These are phyloP conservation scores for Skeletonema grethae DNA, from an alignment of 108 stramenopile genomes.

Conservation along the genomic window DNA sequence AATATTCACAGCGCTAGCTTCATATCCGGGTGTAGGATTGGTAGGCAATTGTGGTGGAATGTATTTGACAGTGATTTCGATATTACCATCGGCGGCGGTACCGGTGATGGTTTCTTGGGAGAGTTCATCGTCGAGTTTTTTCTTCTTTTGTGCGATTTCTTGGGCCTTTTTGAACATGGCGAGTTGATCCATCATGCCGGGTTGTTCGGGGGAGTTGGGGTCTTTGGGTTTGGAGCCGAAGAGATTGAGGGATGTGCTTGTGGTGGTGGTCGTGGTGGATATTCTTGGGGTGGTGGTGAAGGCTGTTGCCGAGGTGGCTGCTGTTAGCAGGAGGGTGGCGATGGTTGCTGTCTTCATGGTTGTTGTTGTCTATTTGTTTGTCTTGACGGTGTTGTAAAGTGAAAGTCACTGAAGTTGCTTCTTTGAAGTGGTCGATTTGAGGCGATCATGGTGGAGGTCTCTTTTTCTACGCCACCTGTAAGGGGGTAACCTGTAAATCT, in stretches of 20 bases:
- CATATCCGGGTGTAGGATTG: slow-evolving; percentile 85
- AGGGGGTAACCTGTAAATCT: background rate
- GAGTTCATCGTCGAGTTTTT: slow-evolving; percentile 74
- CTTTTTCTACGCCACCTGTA: background rate
- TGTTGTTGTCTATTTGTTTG: slow-evolving; percentile 1
- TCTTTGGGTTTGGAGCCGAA: slow-evolving; percentile 67
- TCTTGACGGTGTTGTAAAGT: no score
- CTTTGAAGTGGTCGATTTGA: no score
- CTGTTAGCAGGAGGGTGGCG: slow-evolving; percentile 36
- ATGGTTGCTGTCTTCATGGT: slow-evolving; percentile 41
- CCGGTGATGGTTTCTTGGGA: slow-evolving; percentile 56
- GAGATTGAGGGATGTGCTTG: slow-evolving; percentile 52
- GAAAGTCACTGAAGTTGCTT: no score
- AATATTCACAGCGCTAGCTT: slow-evolving; percentile 64
- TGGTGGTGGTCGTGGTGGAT: background rate
- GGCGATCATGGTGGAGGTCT: no score
- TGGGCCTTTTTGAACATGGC: slow-evolving; percentile 92
- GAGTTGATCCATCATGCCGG: slow-evolving; percentile 89
- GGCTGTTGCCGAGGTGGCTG: slow-evolving; percentile 39
- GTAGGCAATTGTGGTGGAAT: slow-evolving; percentile 76
- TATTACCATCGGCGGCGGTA: slow-evolving; percentile 65
- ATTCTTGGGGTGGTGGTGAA: slow-evolving; percentile 42
- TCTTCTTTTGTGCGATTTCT: slow-evolving; percentile 81
- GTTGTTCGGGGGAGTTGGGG: slow-evolving; percentile 41
- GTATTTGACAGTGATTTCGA: slow-evolving; percentile 70